These are phyloP conservation scores for Exserohilum rostratum DNA, from an alignment of 2,329 filamentous ascomycete species.

Conservation along the genomic window DNA sequence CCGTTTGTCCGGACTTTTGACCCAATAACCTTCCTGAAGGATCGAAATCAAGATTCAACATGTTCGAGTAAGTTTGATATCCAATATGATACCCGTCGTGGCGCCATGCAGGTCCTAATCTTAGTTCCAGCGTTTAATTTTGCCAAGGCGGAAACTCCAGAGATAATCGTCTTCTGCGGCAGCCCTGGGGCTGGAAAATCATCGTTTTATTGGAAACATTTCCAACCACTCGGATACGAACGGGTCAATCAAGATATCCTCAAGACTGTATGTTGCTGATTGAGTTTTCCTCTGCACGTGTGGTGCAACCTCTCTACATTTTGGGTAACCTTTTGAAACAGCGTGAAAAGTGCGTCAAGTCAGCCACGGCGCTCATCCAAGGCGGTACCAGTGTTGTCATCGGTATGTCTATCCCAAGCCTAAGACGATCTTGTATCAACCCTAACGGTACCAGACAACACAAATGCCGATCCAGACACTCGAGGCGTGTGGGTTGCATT, in stretches of 20 bases:
- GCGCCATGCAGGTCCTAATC: slow-evolving; percentile 26
- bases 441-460: slow-evolving; percentile 72
- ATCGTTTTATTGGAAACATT: slow-evolving; percentile 80
- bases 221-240: slow-evolving; percentile 79
- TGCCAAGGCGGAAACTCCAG: slow-evolving; percentile 68
- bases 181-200: slow-evolving; percentile 91
- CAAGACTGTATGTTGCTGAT: slow-evolving; percentile 64
- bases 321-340: slow-evolving; percentile 50
- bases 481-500: slow-evolving; percentile 79
- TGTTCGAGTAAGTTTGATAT: slow-evolving; percentile 40
- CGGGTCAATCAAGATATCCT: slow-evolving; percentile 90
- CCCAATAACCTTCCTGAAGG: slow-evolving; percentile 53
- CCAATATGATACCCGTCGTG: slow-evolving; percentile 19
- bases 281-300: slow-evolving; percentile 24
- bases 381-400: slow-evolving; percentile 74
- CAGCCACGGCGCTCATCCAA: slow-evolving; percentile 68
- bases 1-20: slow-evolving; percentile 76
- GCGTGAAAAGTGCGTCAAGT: slow-evolving; percentile 71
- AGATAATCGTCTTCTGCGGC: slow-evolving; percentile 85
- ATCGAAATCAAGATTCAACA: slow-evolving; percentile 33
- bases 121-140: slow-evolving; percentile 44
- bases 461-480: slow-evolving; percentile 83
- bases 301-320: slow-evolving; percentile 27
- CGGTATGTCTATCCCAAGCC: slow-evolving; percentile 61
- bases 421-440: slow-evolving; percentile 18